A percentile compares a stretch with the other conserved stretches of the same genome.
Evolutionary conservation across 1,284 basidiomycete species (phyloP).

Genomic region (Mycena sp.): DNA sequence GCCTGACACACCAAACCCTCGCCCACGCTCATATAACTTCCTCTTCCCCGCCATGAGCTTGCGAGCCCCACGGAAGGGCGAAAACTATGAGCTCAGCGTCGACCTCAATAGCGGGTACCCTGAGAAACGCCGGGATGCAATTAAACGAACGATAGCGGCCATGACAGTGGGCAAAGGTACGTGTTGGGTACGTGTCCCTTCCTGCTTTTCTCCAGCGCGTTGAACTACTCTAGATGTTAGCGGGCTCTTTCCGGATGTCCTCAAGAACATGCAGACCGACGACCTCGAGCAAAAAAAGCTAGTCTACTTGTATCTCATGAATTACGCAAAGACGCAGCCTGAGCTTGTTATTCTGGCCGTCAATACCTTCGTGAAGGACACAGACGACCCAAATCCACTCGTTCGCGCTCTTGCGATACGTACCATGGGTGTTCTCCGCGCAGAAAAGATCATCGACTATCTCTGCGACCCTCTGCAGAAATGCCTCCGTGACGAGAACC

Average conservation of each 20-base stretch:
- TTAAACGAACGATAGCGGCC: constrained; percentile 95
- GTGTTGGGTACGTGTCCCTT: constrained; percentile 26
- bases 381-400: constrained; percentile 95
- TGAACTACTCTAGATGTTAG: constrained; percentile 13
- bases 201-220: background rate
- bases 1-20: no score
- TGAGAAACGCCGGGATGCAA: constrained; percentile 97
- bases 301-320: constrained; percentile 98
- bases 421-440: constrained; percentile 96
- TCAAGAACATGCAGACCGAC: constrained; percentile 98
- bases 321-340: constrained; percentile 98
- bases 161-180: constrained; percentile 95
- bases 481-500: constrained; percentile 93
- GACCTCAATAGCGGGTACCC: constrained; percentile 97
- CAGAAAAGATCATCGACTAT: constrained; percentile 99
- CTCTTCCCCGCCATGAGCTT: constrained; percentile 2
- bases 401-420: constrained; percentile 96
- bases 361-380: constrained; percentile 98
- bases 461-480: constrained; percentile 94
- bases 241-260: constrained; percentile 71
- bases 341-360: constrained; percentile 96
- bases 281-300: constrained; percentile 97
- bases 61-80: constrained; percentile 79
- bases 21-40: no score
- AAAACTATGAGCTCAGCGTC: constrained; percentile 88